A percentile compares a stretch with the other conserved stretches of the same genome.
These are phyloP conservation scores for Diplodia sapinea DNA, from an alignment of 2,329 filamentous ascomycete species.

Conservation along the genomic window DNA sequence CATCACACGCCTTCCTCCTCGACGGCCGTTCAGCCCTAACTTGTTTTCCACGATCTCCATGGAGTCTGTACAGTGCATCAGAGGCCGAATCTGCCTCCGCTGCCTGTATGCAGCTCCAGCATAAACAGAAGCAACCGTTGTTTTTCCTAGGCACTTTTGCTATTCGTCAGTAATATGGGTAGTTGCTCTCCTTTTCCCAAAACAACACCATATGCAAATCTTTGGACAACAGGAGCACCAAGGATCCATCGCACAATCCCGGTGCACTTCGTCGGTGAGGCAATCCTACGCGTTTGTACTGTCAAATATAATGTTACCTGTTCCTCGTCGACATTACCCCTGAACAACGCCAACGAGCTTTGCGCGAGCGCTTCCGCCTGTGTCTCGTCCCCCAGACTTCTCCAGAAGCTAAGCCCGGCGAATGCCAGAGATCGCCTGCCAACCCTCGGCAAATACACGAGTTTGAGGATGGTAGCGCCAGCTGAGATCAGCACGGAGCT, in stretches of 20 bases:
- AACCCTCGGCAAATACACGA: background rate
- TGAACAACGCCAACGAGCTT: background rate
- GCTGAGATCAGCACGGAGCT: background rate
- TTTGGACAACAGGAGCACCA: background rate
- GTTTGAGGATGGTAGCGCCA: constrained; percentile 1
- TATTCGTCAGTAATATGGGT: background rate
- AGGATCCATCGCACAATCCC: background rate
- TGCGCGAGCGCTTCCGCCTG: background rate
- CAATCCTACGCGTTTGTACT: background rate
- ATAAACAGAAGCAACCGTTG: background rate
- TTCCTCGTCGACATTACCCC: background rate
- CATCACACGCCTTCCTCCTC: background rate
- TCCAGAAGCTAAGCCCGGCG: no score
- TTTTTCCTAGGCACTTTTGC: background rate
- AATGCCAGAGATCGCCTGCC: background rate
- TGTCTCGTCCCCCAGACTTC: background rate
- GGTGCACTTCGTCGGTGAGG: background rate
- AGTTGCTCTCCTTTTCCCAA: background rate
- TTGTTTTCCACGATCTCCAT: background rate
- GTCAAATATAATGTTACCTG: background rate
- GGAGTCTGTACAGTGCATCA: background rate
- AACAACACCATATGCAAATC: background rate
- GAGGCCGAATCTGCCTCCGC: background rate
- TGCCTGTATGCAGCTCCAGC: background rate
- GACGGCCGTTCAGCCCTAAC: background rate